Conservation (phyloP, 495 filamentous ascomycete genomes). For the Penicillium simplicissimum region DNA sequence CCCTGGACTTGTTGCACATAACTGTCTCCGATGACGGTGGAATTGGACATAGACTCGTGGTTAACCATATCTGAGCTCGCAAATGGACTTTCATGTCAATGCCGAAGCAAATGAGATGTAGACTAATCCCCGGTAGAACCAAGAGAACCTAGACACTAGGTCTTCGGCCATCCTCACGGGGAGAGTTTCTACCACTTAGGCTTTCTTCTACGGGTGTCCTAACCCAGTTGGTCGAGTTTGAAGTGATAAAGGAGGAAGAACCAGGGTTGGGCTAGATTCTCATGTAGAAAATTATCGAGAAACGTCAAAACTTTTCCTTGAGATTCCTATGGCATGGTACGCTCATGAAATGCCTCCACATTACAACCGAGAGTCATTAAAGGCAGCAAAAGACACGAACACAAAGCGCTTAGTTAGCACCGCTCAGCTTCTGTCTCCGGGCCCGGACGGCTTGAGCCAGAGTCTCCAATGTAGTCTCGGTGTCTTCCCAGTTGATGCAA, state of each 20-base stretch:
- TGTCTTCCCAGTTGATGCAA: conserved; percentile 94
- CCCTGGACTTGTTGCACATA: neutral
- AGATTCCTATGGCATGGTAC: conserved; percentile 9
- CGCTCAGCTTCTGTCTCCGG: conserved; percentile 39
- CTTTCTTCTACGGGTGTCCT: too few species aligned
- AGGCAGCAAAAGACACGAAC: conserved; percentile 9
- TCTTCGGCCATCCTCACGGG: too few species aligned
- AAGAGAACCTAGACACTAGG: too few species aligned
- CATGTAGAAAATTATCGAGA: conserved; percentile 6
- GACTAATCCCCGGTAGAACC: too few species aligned
- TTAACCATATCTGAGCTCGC: neutral
- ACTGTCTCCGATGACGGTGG: neutral
- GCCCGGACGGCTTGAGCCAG: conserved; percentile 78
- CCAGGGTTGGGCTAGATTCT: neutral
- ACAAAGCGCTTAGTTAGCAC: conserved; percentile 22
- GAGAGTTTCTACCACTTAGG: too few species aligned
- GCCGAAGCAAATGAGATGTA: neutral
- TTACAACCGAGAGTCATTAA: conserved; percentile 16
- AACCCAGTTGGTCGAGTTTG: neutral
- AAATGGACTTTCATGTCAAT: neutral
- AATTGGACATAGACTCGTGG: neutral
- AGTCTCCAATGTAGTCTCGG: conserved; percentile 73
- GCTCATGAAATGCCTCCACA: conserved; percentile 20
- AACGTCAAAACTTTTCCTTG: conserved; percentile 21
- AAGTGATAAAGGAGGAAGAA: neutral